Conservation (phyloP, 2,329 filamentous ascomycete species). For the Colletotrichum agaves region DNA sequence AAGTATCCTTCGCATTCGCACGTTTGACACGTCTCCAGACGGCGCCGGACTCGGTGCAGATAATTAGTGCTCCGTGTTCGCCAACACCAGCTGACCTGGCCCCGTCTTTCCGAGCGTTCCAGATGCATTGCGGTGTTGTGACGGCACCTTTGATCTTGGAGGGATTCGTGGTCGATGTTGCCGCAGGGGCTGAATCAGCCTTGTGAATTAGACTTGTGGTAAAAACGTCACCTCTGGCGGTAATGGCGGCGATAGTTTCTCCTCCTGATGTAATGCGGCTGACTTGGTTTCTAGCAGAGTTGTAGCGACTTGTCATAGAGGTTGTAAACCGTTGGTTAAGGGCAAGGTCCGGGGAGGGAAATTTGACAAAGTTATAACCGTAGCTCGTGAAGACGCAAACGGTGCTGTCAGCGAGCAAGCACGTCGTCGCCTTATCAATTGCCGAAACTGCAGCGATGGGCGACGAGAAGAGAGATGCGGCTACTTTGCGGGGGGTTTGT, state of each 20-base stretch:
- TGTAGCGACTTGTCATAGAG: slow-evolving; percentile 73
- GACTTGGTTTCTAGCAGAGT: slow-evolving; percentile 74
- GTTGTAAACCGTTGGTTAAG: slow-evolving; percentile 76
- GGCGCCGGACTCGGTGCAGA: slow-evolving; percentile 90
- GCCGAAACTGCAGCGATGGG: slow-evolving; percentile 84
- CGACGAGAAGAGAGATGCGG: slow-evolving; percentile 81
- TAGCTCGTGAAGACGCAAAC: slow-evolving; percentile 97
- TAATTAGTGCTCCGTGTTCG: slow-evolving; percentile 93
- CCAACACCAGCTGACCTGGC: slow-evolving; percentile 88
- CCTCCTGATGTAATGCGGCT: slow-evolving; percentile 84
- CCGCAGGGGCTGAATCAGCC: slow-evolving; percentile 67
- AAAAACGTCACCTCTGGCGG: slow-evolving; percentile 86
- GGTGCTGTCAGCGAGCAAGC: slow-evolving; percentile 85
- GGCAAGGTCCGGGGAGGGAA: slow-evolving; percentile 78
- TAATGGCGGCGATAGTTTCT: slow-evolving; percentile 91
- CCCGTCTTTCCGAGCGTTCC: slow-evolving; percentile 88
- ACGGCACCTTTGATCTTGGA: slow-evolving; percentile 88
- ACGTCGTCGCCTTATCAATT: slow-evolving; percentile 89
- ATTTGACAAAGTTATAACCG: slow-evolving; percentile 90
- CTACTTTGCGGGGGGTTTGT: slow-evolving; percentile 83
- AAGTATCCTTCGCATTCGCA: slow-evolving; percentile 78
- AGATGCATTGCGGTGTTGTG: slow-evolving; percentile 82
- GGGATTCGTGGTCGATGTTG: slow-evolving; percentile 89
- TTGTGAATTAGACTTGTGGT: slow-evolving; percentile 81
- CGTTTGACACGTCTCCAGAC: slow-evolving; percentile 92